phyloP scores from a whole-genome alignment of 148 eudicot genomes.

The Dianthus caryophyllus region DNA sequence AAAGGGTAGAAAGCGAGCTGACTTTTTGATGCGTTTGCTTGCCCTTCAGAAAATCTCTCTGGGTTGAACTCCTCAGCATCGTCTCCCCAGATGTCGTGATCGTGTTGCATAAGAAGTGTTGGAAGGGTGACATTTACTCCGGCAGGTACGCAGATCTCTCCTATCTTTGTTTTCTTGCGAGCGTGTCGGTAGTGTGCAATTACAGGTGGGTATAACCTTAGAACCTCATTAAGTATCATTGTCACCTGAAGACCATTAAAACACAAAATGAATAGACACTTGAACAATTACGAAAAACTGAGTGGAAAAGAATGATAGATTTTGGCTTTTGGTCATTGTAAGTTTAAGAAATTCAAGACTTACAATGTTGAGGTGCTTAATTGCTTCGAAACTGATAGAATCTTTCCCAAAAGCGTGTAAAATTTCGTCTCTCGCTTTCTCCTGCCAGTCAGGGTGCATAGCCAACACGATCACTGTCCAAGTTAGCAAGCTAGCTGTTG shows the following conservation, averaged over 20 bases:
- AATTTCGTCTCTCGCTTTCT: conserved; percentile 49
- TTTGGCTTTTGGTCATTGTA: not conserved
- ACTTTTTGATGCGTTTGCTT: conserved; percentile 39
- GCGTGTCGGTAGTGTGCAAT: conserved; percentile 32
- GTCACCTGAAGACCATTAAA: conserved; percentile 26
- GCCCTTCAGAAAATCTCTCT: conserved; percentile 44
- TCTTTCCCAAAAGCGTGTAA: conserved; percentile 28
- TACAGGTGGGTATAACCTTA: conserved; percentile 49
- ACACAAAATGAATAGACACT: not conserved
- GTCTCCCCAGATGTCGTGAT: conserved; percentile 45
- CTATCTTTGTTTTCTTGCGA: conserved; percentile 35
- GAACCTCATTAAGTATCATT: conserved; percentile 48
- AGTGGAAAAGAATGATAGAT: not conserved
- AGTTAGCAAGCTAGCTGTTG: conserved; percentile 54
- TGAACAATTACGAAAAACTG: not conserved
- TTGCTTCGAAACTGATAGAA: conserved; percentile 31
- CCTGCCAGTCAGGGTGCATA: conserved; percentile 57
- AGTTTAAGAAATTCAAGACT: conserved; percentile 7
- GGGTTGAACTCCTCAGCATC: conserved; percentile 47
- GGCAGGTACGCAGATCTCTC: conserved; percentile 34
- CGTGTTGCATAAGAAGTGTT: conserved; percentile 41
- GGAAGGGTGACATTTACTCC: conserved; percentile 45
- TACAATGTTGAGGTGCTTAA: conserved; percentile 43
- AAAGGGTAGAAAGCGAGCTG: conserved; percentile 45
- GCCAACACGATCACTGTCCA: conserved; percentile 53